Evolutionary conservation across 495 filamentous ascomycete species (phyloP).

Genomic region (Cetradonia linearis): DNA sequence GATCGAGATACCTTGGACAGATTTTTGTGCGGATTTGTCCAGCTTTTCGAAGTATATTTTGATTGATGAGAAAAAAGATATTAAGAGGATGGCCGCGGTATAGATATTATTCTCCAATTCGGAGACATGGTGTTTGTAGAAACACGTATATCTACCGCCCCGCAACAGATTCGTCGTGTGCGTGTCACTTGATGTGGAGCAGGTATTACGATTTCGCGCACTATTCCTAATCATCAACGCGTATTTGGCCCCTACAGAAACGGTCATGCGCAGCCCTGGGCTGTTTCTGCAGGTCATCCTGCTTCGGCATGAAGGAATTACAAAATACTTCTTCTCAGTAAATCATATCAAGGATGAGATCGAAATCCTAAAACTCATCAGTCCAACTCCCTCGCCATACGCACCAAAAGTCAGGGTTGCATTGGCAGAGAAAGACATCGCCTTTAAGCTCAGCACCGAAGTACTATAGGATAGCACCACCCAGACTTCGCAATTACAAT

Average conservation of each 20-base stretch:
- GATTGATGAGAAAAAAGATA: neutral
- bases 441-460: neutral
- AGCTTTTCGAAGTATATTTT: too few species aligned
- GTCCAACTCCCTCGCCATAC: slow-evolving; percentile 5
- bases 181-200: neutral
- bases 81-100: neutral
- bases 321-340: neutral
- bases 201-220: neutral
- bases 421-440: slow-evolving; percentile 1
- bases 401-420: slow-evolving; percentile 7
- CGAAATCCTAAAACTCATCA: slow-evolving; percentile 9
- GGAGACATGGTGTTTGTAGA: neutral
- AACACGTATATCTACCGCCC: neutral
- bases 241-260: neutral
- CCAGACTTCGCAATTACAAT: slow-evolving; percentile 11
- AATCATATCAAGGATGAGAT: neutral
- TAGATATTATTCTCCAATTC: neutral
- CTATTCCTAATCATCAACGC: neutral
- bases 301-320: neutral
- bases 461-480: slow-evolving; percentile 15
- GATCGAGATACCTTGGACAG: neutral
- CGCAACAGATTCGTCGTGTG: neutral
- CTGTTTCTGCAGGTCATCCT: neutral
- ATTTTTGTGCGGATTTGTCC: too few species aligned
- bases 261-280: neutral